phyloP scores from a whole-genome alignment of 164 flowering plant species.

The Dillenia suffruticosa region DNA sequence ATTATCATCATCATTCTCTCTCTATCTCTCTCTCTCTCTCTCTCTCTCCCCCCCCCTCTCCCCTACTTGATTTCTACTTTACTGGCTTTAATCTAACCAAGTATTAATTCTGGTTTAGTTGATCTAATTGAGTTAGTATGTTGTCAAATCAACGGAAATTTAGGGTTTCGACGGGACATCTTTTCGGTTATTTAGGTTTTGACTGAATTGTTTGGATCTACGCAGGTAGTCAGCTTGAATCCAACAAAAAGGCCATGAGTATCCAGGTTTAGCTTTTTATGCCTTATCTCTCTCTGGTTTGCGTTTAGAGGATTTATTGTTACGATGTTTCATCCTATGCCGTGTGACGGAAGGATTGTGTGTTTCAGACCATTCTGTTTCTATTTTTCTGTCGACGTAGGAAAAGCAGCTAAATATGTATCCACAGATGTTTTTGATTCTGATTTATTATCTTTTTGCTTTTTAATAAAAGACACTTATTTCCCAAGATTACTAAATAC shows the following conservation, averaged over 20 bases:
- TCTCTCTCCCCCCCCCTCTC: neutral
- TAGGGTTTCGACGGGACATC: no score
- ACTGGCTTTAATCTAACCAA: neutral
- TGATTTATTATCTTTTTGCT: no score
- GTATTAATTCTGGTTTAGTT: no score
- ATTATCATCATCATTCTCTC: neutral
- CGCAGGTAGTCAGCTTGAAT: constrained; percentile 71
- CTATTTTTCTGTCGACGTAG: no score
- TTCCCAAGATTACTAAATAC: no score
- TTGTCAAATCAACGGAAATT: no score
- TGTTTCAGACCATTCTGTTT: no score
- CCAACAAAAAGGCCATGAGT: constrained; percentile 75
- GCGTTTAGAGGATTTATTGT: neutral
- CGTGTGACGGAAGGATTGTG: no score
- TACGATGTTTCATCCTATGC: neutral
- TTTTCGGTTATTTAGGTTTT: neutral
- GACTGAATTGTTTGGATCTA: neutral
- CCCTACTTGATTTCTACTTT: neutral
- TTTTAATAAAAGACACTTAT: no score
- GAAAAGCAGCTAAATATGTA: no score
- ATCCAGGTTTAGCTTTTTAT: constrained; percentile 44
- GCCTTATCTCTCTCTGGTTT: neutral
- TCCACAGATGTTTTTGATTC: neutral
- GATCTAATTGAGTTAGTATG: no score
- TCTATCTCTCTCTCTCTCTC: neutral